These are phyloP conservation scores for Tritrichomonas musculus DNA, from an alignment of 208 protist genomes.

Conservation along the genomic window DNA sequence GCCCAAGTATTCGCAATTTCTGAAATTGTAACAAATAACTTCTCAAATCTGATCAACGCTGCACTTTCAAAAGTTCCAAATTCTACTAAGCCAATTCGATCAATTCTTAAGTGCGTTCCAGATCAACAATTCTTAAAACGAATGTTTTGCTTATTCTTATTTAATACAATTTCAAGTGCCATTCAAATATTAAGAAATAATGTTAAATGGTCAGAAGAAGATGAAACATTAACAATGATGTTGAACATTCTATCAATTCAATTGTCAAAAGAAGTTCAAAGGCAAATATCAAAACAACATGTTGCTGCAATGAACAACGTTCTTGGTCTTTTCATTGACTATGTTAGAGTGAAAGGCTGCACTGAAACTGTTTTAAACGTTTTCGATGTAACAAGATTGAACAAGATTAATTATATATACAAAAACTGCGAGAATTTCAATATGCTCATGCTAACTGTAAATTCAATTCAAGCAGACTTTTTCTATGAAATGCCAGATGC, in stretches of 20 bases:
- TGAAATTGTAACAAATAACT: neutral
- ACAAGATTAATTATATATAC: neutral
- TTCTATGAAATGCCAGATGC: neutral
- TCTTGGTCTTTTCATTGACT: neutral
- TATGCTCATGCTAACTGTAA: neutral
- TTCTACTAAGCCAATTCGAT: neutral
- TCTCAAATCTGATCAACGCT: neutral
- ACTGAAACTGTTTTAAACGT: neutral
- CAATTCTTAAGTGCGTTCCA: neutral
- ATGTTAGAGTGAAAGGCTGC: neutral
- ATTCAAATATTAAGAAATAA: neutral
- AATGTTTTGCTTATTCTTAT: neutral
- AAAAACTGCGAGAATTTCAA: neutral
- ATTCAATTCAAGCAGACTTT: neutral
- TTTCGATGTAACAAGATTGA: neutral
- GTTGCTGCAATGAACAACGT: neutral
- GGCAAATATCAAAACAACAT: neutral
- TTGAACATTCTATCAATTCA: neutral
- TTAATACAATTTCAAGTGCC: neutral
- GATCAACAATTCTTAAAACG: neutral
- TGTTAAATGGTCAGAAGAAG: neutral
- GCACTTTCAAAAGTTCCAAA: neutral
- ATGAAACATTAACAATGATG: neutral
- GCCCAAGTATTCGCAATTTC: neutral
- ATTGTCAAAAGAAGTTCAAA: neutral